Base-by-base conservation (phyloP, 306 rosid genomes). In the Rubus parviflorus region DNA sequence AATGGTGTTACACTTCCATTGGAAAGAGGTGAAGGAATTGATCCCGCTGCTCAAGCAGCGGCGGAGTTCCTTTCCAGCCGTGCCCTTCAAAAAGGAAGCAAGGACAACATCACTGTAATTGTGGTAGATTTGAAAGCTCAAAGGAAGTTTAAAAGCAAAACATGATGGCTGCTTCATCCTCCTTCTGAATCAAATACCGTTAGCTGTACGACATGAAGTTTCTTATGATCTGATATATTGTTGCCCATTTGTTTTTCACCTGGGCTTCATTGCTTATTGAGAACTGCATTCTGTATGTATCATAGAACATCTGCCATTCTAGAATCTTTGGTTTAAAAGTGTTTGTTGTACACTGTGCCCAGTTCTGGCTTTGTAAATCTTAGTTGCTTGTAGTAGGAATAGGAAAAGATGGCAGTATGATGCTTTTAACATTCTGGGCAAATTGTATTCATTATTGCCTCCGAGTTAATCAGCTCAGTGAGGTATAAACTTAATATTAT, bases 1-100 rank as follows among this genome's bases (percentile, higher is more conserved):
- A 93, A 93, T 37, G 96, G 93, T 6, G 37, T 38, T 60, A 19
- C 88, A 69, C 78, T 84, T 68, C 80, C 92, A 17, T 23, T 78
- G 3, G 88, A 85, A 81, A 86, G 97, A 82, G 97, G 96, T 3
- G 82, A 81, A 58, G 94, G 86, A 73, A 76, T 86, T 46, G 97
- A 93, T 79, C 96, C 90, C 0, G 97, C 97, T 12, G 94, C 97
- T 43, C 97, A 93, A 88, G 96, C 97, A 20, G 97, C 97, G 0
- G 97, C 97, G 1, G 97, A 93, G 75, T 84, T 77, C 83, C 92
- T 93, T 47, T 87, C 90, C 4, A 90, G 80, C 82, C 91, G 91
- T 3, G 97, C 97, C 5, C 88, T 89, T 78, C 97, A 87, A 73
- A 93, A 93, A 72, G 96, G 97, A 80, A 90, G 97, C 72, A 93